Base-by-base conservation (phyloP, 2,329 filamentous ascomycete species). In the Colletotrichum sp. region DNA sequence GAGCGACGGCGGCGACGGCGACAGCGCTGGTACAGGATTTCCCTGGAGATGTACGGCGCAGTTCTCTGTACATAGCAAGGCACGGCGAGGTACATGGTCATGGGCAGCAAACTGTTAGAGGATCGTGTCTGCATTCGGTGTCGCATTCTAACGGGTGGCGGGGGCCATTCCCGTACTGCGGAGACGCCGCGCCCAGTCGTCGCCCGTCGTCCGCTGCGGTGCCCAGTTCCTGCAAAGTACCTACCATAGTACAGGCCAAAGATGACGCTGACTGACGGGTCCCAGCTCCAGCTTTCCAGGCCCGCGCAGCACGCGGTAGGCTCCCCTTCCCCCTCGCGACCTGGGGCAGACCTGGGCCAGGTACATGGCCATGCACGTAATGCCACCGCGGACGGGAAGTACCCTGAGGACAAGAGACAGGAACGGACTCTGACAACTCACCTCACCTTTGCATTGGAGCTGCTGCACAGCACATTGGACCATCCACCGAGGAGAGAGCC, bases 231-330 rank as follows among this genome's bases (percentile, higher is more conserved):
- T 44, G 16, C 16, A 39, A 36, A 15, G 34, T 36, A 36, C 34
- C 34, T 36, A 36, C 34, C 57, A 36, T 5, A 10, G 16, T 18
- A 18, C 18, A 44, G 39, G 26, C 30, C 65, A 10, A 26, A 26
- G 55, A 76, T 76, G 71, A 76, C 75, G 74, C 74, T 69, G 64
- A 39, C 65, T 70, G 71, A 74, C 64, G 72, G 72, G 68, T 62
- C 72, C 62, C 72, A 68, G 69, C 68, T 70, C 72, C 49, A 57
- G 28, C 66, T 59, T 68, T 59, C 49, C 49, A 68, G 65, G 65
- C 44, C 44, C 44, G 65, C 65, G 65, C 39, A 68, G 65, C 39
- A 68, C 65, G 65, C 28, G 32, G 32, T 64, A 39, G 32, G 32
- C n/a, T 24, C 39, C 39, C 39, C 36, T 18, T 39, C 16, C 8